A percentile compares a stretch with the other conserved stretches of the same genome.
Conservation (phyloP, 2,329 filamentous ascomycete genomes). For the Penicillium italicum region DNA sequence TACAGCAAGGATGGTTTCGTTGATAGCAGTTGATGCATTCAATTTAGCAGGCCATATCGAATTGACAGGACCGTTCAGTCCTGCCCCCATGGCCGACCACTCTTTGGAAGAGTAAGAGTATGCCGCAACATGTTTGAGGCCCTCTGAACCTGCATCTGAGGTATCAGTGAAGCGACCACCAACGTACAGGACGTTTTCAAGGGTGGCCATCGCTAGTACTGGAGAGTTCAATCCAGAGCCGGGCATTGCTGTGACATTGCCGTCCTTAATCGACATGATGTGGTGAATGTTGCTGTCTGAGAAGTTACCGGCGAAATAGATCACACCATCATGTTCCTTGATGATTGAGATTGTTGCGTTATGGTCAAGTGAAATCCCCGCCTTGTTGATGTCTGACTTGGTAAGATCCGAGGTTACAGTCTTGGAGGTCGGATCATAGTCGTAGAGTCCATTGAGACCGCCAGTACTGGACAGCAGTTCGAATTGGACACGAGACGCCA, state of each 20-base stretch:
- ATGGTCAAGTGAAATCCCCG: conserved; percentile 65
- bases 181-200: conserved; percentile 67
- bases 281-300: conserved; percentile 65
- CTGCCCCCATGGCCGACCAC: conserved; percentile 79
- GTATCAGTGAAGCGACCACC: conserved; percentile 83
- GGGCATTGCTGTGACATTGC: conserved; percentile 59
- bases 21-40: conserved; percentile 66
- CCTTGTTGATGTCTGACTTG: conserved; percentile 70
- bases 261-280: conserved; percentile 68
- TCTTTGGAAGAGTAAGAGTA: conserved; percentile 66
- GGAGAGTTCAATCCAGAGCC: conserved; percentile 75
- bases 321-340: conserved; percentile 59
- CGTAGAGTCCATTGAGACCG: conserved; percentile 84
- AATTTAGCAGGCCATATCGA: conserved; percentile 72
- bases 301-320: conserved; percentile 83
- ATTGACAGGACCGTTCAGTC: conserved; percentile 74
- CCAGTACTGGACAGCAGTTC: conserved; percentile 58
- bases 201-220: conserved; percentile 68
- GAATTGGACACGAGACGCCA: conserved; percentile 87
- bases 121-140: conserved; percentile 70
- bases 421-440: conserved; percentile 67
- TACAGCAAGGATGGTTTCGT: conserved; percentile 72
- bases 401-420: conserved; percentile 62
- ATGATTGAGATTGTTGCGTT: conserved; percentile 69
- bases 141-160: conserved; percentile 56